phyloP scores from a whole-genome alignment of 129 eudicot genomes.

The Heracleum sosnowskyi region DNA sequence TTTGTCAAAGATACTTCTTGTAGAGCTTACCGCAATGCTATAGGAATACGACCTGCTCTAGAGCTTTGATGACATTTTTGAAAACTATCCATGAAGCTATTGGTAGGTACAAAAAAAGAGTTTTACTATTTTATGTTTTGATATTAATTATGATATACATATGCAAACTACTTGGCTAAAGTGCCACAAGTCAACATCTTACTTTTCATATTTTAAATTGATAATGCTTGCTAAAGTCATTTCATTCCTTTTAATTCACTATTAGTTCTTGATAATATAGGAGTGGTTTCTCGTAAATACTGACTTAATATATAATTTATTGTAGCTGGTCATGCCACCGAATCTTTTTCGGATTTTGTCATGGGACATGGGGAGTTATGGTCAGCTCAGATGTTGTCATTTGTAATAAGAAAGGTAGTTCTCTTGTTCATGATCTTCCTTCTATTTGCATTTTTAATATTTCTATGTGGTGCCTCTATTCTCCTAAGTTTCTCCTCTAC shows the following conservation, averaged over 20 bases:
- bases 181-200: not conserved
- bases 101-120: too few species aligned
- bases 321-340: constrained; percentile 96
- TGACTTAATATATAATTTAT: constrained; percentile 18
- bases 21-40: not conserved
- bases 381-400: constrained; percentile 84
- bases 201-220: not conserved
- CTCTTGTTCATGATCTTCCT: constrained; percentile 10
- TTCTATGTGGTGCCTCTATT: not conserved
- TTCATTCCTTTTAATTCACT: not conserved
- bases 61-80: too few species aligned
- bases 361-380: constrained; percentile 98
- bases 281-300: constrained; percentile 4
- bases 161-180: constrained; percentile 1
- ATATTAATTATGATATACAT: too few species aligned
- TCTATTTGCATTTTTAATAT: not conserved
- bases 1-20: not conserved
- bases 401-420: constrained; percentile 68
- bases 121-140: too few species aligned
- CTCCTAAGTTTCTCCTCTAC: constrained; percentile 1
- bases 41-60: too few species aligned
- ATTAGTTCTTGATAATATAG: not conserved
- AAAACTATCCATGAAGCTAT: too few species aligned
- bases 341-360: constrained; percentile 93
- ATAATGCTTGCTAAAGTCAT: not conserved